phyloP scores from a whole-genome alignment of 2,329 filamentous ascomycete genomes.

The Cadophora gregata region DNA sequence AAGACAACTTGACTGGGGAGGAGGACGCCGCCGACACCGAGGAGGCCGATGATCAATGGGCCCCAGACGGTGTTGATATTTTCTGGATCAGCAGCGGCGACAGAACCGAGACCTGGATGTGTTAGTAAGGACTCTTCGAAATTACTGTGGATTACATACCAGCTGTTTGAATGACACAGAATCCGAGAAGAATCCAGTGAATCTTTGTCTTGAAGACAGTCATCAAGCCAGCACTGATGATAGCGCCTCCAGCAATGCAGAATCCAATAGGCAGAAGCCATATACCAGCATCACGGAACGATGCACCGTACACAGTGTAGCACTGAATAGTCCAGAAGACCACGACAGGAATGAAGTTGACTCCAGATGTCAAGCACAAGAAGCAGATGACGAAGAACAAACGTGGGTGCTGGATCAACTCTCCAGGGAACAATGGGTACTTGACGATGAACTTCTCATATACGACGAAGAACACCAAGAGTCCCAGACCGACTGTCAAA shows the following conservation, averaged over 20 bases:
- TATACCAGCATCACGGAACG: conserved; percentile 67
- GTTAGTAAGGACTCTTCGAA: conserved; percentile 52
- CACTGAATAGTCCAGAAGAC: conserved; percentile 67
- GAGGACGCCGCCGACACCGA: conserved; percentile 72
- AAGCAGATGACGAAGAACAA: conserved; percentile 63
- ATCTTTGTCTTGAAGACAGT: conserved; percentile 63
- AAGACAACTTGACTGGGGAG: conserved; percentile 73
- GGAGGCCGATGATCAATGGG: conserved; percentile 63
- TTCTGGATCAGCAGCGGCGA: conserved; percentile 56
- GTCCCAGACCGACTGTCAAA: conserved; percentile 54
- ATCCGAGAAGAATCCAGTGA: conserved; percentile 63
- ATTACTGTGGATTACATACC: conserved; percentile 56
- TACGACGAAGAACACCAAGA: conserved; percentile 56
- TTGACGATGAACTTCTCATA: conserved; percentile 59
- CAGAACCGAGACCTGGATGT: conserved; percentile 52
- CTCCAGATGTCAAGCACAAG: conserved; percentile 53
- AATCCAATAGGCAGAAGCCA: conserved; percentile 69
- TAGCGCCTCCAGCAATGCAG: conserved; percentile 65
- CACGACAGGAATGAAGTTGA: conserved; percentile 53
- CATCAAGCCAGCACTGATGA: conserved; percentile 62
- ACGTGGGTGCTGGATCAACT: conserved; percentile 59
- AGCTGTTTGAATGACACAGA: conserved; percentile 69
- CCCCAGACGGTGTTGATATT: conserved; percentile 62
- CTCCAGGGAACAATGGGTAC: conserved; percentile 53
- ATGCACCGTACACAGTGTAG: conserved; percentile 69